Evolutionary conservation across 768 basidiomycete species (phyloP), one percentile per base, ranked within the genome.

Genomic region (Dacryopinax primogenitus): DNA sequence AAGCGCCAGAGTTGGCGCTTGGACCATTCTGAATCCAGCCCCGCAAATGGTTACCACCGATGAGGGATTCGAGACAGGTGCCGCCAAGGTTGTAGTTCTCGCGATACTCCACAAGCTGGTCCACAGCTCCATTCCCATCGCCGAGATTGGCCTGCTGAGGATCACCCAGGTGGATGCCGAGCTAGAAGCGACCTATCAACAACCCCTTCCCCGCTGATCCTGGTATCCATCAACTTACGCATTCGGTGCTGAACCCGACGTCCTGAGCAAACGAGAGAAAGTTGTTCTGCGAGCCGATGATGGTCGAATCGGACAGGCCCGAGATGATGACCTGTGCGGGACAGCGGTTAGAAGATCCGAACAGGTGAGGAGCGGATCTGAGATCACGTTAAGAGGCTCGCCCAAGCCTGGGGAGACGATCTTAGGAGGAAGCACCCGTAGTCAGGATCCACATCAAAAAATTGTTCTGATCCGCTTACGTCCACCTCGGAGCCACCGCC

Each of bases 11-110:
- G 62, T 79, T 37, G 1, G 84, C 85, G 16, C 32, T 23, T 1
- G 81, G 71, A 0, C 86, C 85, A 67, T 86, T 83, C 72, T 87
- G 85, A 41, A 78, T 78, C 72, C 72, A 86, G 3, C 83, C 76
- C 79, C 82, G 74, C 67, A 82, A 77, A 68, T 82, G 81, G 68
- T 81, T 78, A 0, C 81, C 81, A 1, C 81, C 81, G 2, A 76
- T 67, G 39, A 79, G 68, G 62, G 73, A 76, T 72, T 81, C 82
- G 7, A 77, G 64, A 63, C 82, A 82, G 0, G 82, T 78, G n/a
- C 81, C 81, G 1, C 37, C 66, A 1, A 73, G 23, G 66, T 66
- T 62, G 3, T 74, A 81, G 63, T 81, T 80, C 68, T 80, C 69
- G 39, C 81, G 77, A 61, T 81, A 70, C 67, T 81, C 79, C 28